Conservation (phyloP, 2,329 filamentous ascomycete genomes). For the Colletotrichum acutatum region DNA sequence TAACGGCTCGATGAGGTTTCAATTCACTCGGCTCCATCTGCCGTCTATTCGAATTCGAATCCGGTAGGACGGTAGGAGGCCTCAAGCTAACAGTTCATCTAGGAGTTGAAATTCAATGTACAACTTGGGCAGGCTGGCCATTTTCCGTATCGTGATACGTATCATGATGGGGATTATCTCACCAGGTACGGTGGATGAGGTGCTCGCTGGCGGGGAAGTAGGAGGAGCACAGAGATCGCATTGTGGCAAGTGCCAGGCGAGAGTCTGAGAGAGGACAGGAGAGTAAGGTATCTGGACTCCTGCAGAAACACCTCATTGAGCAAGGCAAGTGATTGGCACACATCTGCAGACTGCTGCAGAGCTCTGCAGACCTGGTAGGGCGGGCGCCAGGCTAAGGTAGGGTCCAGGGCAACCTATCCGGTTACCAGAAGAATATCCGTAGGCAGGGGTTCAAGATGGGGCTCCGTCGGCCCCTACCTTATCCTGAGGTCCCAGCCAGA, state of each 20-base stretch:
- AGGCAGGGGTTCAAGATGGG: constrained; percentile 1
- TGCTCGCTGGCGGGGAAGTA: not conserved
- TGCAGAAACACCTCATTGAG: not conserved
- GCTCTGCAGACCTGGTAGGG: constrained; percentile 13
- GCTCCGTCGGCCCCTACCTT: not conserved
- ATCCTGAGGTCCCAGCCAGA: not conserved
- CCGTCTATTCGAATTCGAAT: not conserved
- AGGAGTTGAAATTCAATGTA: not conserved
- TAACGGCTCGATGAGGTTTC: not conserved
- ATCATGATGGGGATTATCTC: not conserved
- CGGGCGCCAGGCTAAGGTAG: constrained; percentile 4
- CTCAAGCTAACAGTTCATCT: too few species aligned
- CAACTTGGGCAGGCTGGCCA: not conserved
- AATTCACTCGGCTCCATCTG: not conserved
- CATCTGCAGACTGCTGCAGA: not conserved
- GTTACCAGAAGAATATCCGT: not conserved
- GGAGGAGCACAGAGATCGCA: not conserved
- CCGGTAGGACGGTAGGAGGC: not conserved
- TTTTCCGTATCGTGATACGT: not conserved
- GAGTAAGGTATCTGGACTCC: not conserved
- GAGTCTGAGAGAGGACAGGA: not conserved
- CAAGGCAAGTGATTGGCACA: not conserved
- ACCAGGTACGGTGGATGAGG: not conserved
- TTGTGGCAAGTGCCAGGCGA: not conserved
- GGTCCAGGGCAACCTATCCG: constrained; percentile 1